A percentile compares a stretch with the other conserved stretches of the same genome.
These are phyloP conservation scores for Suillus luteus DNA, from an alignment of 768 basidiomycete genomes.

Conservation along the genomic window DNA sequence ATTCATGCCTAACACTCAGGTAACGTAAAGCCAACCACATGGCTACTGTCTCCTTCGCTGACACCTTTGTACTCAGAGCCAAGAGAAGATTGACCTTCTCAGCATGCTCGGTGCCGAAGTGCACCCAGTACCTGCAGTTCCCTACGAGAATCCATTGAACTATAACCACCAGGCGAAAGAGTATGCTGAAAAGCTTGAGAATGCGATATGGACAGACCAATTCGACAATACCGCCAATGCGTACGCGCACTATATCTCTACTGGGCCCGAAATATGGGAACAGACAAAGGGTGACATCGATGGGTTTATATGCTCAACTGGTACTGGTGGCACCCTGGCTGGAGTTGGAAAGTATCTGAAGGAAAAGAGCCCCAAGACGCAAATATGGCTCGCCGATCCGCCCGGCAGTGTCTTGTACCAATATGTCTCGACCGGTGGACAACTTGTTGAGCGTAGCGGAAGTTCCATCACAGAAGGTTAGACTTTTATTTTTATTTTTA, in stretches of 20 bases:
- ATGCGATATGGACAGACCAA: constrained; percentile 97
- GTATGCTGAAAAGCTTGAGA: constrained; percentile 69
- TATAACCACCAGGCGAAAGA: constrained; percentile 98
- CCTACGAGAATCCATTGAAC: constrained; percentile 92
- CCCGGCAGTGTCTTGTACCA: constrained; percentile 91
- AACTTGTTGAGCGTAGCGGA: constrained; percentile 74
- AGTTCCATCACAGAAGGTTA: constrained; percentile 91
- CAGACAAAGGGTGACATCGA: constrained; percentile 80
- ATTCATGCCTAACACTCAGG: constrained; percentile 97
- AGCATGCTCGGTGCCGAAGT: constrained; percentile 98
- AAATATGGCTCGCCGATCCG: constrained; percentile 95
- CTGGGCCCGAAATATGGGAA: constrained; percentile 96
- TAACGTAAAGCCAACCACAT: constrained; percentile 36
- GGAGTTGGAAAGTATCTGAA: constrained; percentile 84
- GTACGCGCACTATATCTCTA: constrained; percentile 81
- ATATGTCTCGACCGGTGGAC: constrained; percentile 79
- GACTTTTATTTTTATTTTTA: constrained; percentile 16
- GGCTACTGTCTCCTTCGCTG: background rate
- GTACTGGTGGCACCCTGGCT: constrained; percentile 94
- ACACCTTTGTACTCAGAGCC: constrained; percentile 55
- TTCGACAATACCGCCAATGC: constrained; percentile 97
- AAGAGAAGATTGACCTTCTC: constrained; percentile 97
- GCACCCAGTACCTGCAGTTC: constrained; percentile 92
- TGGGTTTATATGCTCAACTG: constrained; percentile 93
- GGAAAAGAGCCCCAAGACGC: constrained; percentile 81